These are phyloP conservation scores for Metschnikowia cubensis DNA, from an alignment of 805 yeast genomes.

Conservation along the genomic window DNA sequence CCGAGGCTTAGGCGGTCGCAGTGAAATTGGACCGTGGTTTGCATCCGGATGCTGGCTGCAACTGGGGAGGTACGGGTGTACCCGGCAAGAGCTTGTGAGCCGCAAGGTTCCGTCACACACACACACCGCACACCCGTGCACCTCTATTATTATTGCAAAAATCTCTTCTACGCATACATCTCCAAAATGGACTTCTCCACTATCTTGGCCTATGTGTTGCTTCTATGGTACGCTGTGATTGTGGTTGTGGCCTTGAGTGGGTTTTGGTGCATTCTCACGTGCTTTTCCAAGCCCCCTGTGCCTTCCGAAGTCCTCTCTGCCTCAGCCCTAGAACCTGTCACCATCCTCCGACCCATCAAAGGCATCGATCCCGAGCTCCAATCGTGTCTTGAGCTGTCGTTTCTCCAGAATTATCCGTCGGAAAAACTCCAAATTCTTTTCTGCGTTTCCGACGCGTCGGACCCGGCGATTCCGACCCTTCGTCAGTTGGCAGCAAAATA, in stretches of 20 bases:
- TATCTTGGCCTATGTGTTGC: conserved; percentile 17
- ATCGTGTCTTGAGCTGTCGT: conserved; percentile 62
- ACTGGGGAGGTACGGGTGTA: not conserved
- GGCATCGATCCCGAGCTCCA: conserved; percentile 78
- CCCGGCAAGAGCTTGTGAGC: no score
- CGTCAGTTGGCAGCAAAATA: conserved; percentile 46
- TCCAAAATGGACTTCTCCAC: conserved; percentile 1
- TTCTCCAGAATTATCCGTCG: conserved; percentile 62
- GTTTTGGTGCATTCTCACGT: conserved; percentile 33
- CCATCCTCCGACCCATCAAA: conserved; percentile 77
- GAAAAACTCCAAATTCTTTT: conserved; percentile 64
- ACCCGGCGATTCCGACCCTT: conserved; percentile 63
- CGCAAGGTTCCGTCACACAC: no score
- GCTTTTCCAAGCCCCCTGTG: conserved; percentile 25
- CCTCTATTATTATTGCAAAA: not conserved
- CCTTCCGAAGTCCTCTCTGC: conserved; percentile 7
- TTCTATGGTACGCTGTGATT: conserved; percentile 40
- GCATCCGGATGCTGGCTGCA: not conserved
- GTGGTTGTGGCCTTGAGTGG: conserved; percentile 37
- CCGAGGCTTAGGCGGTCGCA: no score
- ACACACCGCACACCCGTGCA: conserved; percentile 1
- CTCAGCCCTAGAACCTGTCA: conserved; percentile 44
- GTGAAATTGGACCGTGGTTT: no score
- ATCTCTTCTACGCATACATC: not conserved
- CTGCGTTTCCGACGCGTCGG: conserved; percentile 63